phyloP scores from a whole-genome alignment of 225 moss, liverwort and hornwort species.

The Anthoceros angustus region DNA sequence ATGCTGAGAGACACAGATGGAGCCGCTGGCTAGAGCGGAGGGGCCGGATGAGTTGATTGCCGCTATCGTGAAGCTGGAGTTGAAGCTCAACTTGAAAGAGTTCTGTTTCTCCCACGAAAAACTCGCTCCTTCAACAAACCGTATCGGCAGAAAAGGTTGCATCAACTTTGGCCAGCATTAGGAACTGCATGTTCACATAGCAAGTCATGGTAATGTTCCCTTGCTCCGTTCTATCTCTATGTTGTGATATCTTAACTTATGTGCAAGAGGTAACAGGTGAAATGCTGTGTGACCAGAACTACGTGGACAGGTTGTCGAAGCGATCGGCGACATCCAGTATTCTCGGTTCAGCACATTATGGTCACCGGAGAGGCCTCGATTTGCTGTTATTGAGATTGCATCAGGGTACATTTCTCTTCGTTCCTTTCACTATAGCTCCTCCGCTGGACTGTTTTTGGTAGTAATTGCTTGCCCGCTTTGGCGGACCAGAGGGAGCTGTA shows the following conservation, averaged over 20 bases:
- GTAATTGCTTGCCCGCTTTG: no score
- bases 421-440: neutral
- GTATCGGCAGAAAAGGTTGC: neutral
- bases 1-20: neutral
- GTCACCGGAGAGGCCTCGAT: neutral
- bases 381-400: neutral
- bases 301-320: neutral
- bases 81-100: neutral
- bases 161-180: neutral
- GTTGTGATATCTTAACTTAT: neutral
- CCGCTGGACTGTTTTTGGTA: neutral
- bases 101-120: neutral
- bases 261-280: neutral
- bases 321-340: neutral
- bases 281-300: conserved; percentile 2
- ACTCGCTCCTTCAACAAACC: neutral
- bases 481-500: no score
- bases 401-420: neutral
- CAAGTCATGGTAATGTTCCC: neutral
- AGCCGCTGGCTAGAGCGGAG: neutral
- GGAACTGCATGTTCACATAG: neutral
- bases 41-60: neutral
- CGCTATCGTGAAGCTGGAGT: neutral
- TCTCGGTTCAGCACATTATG: neutral
- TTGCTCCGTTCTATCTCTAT: neutral